Conservation (phyloP, 2,329 filamentous ascomycete species). For the Zasmidium citrigriseum region DNA sequence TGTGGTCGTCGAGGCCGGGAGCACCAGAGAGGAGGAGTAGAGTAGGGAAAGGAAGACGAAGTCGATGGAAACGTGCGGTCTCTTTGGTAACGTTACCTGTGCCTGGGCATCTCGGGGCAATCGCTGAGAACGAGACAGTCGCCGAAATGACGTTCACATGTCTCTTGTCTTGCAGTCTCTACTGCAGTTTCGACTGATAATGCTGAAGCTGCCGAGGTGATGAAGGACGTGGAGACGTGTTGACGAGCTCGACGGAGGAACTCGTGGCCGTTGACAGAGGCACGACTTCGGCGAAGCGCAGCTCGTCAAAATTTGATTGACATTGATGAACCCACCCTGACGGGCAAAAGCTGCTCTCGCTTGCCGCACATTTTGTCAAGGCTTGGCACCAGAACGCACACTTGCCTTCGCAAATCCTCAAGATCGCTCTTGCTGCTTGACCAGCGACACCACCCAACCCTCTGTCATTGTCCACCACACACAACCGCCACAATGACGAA, state of each 20-base stretch:
- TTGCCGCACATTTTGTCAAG: background rate
- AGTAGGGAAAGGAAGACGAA: background rate
- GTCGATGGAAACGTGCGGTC: background rate
- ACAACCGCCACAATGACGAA: constrained; percentile 75
- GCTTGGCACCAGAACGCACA: background rate
- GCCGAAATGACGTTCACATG: too few relatives aligned
- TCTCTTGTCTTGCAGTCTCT: background rate
- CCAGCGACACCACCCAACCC: constrained; percentile 8
- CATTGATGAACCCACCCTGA: background rate
- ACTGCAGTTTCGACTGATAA: background rate
- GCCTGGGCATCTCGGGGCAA: constrained; percentile 6
- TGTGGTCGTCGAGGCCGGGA: too few relatives aligned
- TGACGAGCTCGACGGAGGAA: background rate
- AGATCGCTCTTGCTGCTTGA: too few relatives aligned
- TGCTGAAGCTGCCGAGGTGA: background rate
- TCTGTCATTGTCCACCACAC: constrained; percentile 19
- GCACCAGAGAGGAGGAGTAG: too few relatives aligned
- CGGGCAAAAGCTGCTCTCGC: background rate
- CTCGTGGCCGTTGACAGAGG: background rate
- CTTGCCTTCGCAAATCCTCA: too few relatives aligned
- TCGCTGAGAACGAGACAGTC: constrained; percentile 7
- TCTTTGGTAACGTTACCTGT: background rate
- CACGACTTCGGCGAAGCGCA: constrained; percentile 3
- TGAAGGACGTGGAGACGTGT: background rate
- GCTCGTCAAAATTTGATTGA: background rate